Conservation (phyloP, 108 stramenopile species). For the Fistulifera pelliculosa region DNA sequence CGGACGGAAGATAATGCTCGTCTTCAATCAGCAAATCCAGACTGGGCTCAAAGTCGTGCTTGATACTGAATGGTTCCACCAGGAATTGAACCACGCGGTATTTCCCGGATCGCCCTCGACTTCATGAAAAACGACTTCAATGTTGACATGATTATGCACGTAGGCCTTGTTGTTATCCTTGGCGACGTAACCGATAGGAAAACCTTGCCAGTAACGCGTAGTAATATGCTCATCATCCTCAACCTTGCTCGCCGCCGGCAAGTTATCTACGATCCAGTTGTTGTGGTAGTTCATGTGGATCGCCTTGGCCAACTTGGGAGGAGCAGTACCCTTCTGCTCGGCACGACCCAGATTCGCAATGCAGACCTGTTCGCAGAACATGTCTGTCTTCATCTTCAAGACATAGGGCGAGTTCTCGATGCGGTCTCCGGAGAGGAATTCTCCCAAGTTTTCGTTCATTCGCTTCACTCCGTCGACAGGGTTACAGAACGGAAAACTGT, state of each 20-base stretch:
- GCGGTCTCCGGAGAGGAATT: conserved; percentile 94
- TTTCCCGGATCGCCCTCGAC: conserved; percentile 66
- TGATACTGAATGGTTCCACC: conserved; percentile 93
- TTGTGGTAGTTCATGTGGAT: conserved; percentile 93
- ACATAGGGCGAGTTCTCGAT: conserved; percentile 95
- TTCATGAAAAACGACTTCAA: conserved; percentile 88
- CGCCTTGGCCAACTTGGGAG: conserved; percentile 77
- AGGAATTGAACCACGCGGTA: conserved; percentile 89
- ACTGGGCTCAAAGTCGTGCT: conserved; percentile 74
- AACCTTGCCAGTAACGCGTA: conserved; percentile 87
- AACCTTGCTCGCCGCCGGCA: conserved; percentile 79
- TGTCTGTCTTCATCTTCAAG: conserved; percentile 91
- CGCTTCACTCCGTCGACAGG: conserved; percentile 72
- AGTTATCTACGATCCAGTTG: conserved; percentile 98
- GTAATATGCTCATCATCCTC: conserved; percentile 61
- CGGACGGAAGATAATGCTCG: conserved; percentile 9
- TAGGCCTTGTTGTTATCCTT: conserved; percentile 61
- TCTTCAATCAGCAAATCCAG: conserved; percentile 9
- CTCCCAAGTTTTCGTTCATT: conserved; percentile 96
- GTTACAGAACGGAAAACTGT: conserved; percentile 89
- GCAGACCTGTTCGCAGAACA: conserved; percentile 91
- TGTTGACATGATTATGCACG: conserved; percentile 93
- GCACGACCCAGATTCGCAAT: conserved; percentile 60
- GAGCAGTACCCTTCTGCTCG: conserved; percentile 50
- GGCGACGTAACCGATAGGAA: conserved; percentile 87